Conservation (phyloP, 306 rosid genomes). For the Fragaria ananassa region DNA sequence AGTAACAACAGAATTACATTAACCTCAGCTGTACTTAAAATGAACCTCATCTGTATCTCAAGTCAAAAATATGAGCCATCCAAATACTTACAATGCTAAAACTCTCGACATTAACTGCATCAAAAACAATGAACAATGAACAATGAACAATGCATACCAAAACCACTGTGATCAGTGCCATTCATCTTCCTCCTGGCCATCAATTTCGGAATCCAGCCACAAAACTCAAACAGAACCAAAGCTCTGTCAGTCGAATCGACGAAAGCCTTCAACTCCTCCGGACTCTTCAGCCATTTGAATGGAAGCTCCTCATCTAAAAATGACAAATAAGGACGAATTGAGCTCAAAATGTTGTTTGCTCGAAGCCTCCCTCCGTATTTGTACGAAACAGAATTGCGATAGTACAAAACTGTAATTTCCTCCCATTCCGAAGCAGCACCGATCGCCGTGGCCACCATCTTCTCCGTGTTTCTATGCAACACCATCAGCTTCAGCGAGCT, state of each 20-base stretch:
- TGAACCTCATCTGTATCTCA: neutral
- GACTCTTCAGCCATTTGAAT: constrained; percentile 39
- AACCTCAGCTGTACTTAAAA: neutral
- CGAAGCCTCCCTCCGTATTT: constrained; percentile 63
- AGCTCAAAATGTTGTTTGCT: constrained; percentile 47
- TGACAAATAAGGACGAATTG: constrained; percentile 41
- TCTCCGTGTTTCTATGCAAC: constrained; percentile 53
- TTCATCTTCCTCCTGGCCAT: constrained; percentile 40
- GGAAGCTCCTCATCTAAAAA: constrained; percentile 55
- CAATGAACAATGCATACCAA: constrained; percentile 8
- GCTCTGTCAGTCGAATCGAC: constrained; percentile 71
- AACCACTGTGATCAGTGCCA: constrained; percentile 36
- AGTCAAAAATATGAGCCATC: neutral
- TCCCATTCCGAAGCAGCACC: constrained; percentile 49
- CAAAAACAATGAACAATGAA: neutral
- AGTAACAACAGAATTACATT: neutral
- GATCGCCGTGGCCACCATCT: constrained; percentile 54
- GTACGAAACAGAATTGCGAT: constrained; percentile 64
- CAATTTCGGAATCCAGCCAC: constrained; percentile 74
- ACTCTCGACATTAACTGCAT: no score
- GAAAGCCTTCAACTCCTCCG: constrained; percentile 44
- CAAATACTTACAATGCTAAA: neutral
- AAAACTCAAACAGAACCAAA: constrained; percentile 68
- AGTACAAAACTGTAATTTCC: constrained; percentile 48
- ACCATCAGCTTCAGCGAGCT: constrained; percentile 53